These are phyloP conservation scores for Lactarius hatsudake DNA, from an alignment of 768 basidiomycete genomes.

Conservation along the genomic window DNA sequence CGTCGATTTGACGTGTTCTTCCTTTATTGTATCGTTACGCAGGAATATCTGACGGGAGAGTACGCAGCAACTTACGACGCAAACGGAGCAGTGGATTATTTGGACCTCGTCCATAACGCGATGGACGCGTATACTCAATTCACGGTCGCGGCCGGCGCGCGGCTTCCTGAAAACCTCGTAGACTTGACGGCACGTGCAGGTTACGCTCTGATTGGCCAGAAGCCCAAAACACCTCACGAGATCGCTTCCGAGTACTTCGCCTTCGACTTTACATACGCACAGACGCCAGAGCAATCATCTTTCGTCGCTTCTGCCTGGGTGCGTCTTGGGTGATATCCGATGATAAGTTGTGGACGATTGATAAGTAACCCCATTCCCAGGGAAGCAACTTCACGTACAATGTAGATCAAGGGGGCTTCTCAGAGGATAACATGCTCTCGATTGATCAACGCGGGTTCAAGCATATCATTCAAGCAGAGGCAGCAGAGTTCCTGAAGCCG, in stretches of 20 bases:
- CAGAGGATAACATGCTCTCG: conserved; percentile 40
- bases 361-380: conserved; percentile 32
- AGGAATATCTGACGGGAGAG: background rate
- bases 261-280: conserved; percentile 49
- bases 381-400: conserved; percentile 57
- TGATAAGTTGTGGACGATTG: background rate
- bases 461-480: conserved; percentile 54
- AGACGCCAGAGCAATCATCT: conserved; percentile 56
- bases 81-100: conserved; percentile 45
- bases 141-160: conserved; percentile 42
- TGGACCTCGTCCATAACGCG: conserved; percentile 42
- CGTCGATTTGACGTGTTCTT: conserved; percentile 35
- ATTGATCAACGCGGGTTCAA: conserved; percentile 65
- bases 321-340: conserved; percentile 6
- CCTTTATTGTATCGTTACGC: background rate
- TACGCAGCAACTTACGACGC: conserved; percentile 48
- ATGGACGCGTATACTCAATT: conserved; percentile 39
- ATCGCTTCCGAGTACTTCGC: conserved; percentile 55
- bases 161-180: conserved; percentile 41
- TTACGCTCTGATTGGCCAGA: conserved; percentile 48
- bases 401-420: conserved; percentile 48
- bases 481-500: conserved; percentile 46
- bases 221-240: conserved; percentile 43
- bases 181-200: conserved; percentile 51
- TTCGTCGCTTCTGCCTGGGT: conserved; percentile 59